Conservation (phyloP, 192 early-diverging fungal genomes). For the Haplosporangium gracile region DNA sequence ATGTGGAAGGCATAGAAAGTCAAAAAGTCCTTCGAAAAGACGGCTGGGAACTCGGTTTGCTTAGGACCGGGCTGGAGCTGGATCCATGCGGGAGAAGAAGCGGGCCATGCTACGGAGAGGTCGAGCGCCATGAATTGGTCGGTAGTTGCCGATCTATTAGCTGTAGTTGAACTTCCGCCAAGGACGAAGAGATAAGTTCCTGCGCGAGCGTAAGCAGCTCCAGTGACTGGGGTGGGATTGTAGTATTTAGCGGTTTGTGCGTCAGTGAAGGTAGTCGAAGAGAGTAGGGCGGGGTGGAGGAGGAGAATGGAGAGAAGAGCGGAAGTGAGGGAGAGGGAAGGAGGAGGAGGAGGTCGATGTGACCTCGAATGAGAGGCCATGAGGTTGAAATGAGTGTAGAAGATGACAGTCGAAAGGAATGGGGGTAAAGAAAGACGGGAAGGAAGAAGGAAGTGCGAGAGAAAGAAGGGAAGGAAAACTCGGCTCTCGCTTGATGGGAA, state of each 20-base stretch:
- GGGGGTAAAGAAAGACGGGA: no score
- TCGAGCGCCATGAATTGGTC: conserved; percentile 9
- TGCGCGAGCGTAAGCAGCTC: neutral
- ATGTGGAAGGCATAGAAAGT: neutral
- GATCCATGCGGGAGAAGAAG: neutral
- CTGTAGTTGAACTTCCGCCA: neutral
- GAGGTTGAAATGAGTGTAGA: no score
- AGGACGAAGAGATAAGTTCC: neutral
- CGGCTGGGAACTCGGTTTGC: neutral
- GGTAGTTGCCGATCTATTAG: neutral
- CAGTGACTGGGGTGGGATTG: neutral
- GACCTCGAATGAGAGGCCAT: neutral
- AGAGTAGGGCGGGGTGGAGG: neutral
- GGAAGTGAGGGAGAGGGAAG: neutral
- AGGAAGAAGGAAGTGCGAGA: neutral
- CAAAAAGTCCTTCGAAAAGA: conserved; percentile 1
- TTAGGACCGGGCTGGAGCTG: neutral
- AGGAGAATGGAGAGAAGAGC: neutral
- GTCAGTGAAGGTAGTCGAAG: neutral
- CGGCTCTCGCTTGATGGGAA: neutral
- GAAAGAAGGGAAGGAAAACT: neutral
- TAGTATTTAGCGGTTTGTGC: neutral
- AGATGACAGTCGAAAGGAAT: neutral
- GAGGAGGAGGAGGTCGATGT: neutral
- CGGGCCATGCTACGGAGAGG: neutral